These are phyloP conservation scores for Penicillium nucicola DNA, from an alignment of 495 filamentous ascomycete species.

Conservation along the genomic window DNA sequence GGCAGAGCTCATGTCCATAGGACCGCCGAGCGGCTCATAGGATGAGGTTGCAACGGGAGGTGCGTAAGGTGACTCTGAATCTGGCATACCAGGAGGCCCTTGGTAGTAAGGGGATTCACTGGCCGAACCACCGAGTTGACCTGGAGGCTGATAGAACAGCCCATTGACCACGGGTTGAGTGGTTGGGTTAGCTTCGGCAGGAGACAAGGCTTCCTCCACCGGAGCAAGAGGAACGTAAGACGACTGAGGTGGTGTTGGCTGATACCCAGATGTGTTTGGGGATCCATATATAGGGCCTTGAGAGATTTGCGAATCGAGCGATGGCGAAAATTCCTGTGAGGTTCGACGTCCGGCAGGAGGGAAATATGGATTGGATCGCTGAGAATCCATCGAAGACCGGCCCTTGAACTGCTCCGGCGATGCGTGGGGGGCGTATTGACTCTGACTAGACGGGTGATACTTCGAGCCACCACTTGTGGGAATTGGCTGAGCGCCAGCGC, in stretches of 20 bases:
- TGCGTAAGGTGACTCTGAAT: conserved; percentile 7
- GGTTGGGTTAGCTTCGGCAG: conserved; percentile 13
- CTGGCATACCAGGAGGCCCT: conserved; percentile 24
- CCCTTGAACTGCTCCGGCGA: conserved; percentile 48
- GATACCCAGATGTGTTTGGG: conserved; percentile 36
- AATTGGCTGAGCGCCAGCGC: conserved; percentile 31
- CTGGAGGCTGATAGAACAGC: conserved; percentile 25
- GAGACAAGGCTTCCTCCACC: conserved; percentile 40
- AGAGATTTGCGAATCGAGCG: conserved; percentile 34
- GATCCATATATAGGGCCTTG: conserved; percentile 33
- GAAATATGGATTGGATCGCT: conserved; percentile 34
- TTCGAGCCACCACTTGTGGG: conserved; percentile 51
- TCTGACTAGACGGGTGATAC: conserved; percentile 58
- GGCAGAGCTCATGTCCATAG: conserved; percentile 12
- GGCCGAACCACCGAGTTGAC: conserved; percentile 6
- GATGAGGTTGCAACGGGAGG: background rate
- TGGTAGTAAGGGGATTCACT: conserved; percentile 22
- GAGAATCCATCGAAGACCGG: conserved; percentile 47
- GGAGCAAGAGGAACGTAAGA: conserved; percentile 48
- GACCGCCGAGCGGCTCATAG: background rate
- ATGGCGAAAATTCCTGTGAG: conserved; percentile 38
- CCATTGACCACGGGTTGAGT: conserved; percentile 24
- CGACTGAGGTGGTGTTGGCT: conserved; percentile 47
- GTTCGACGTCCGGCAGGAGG: conserved; percentile 31
- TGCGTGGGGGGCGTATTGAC: conserved; percentile 44